Percentiles rank a stretch among this genome's conserved stretches.
phyloP scores from a whole-genome alignment of 495 filamentous ascomycete species.

The Aspergillus asperescens region DNA sequence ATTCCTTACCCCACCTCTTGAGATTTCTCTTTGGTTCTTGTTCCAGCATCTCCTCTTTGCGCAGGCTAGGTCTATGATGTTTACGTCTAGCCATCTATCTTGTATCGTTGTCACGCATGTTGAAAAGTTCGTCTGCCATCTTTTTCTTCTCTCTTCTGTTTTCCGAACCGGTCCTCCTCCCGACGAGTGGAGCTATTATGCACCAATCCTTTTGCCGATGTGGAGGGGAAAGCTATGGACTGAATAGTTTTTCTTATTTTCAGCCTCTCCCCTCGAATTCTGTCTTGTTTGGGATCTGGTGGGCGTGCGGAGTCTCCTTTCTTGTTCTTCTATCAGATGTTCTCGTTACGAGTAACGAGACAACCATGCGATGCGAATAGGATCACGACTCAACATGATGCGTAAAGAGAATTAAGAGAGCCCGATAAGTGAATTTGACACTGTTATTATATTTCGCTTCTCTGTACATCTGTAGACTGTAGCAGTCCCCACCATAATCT shows the following conservation, averaged over 20 bases:
- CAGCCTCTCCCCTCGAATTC: slow-evolving; percentile 16
- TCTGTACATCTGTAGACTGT: too few relatives aligned
- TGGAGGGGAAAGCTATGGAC: slow-evolving; percentile 30
- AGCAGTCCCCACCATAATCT: too few relatives aligned
- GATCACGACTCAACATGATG: slow-evolving; percentile 20
- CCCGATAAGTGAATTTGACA: slow-evolving; percentile 9
- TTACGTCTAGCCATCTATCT: slow-evolving; percentile 33
- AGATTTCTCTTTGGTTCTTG: slow-evolving; percentile 3
- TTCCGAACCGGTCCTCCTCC: slow-evolving; percentile 34
- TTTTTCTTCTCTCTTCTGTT: slow-evolving; percentile 26
- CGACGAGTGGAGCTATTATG: slow-evolving; percentile 33
- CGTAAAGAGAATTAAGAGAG: slow-evolving; percentile 12
- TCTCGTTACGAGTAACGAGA: slow-evolving; percentile 27
- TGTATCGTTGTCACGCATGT: slow-evolving; percentile 37
- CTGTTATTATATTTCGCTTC: neutral
- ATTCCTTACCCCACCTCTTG: slow-evolving; percentile 3
- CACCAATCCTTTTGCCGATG: slow-evolving; percentile 40
- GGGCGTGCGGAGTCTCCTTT: slow-evolving; percentile 28
- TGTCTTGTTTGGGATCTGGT: slow-evolving; percentile 22
- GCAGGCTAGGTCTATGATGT: slow-evolving; percentile 31
- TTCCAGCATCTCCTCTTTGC: slow-evolving; percentile 8
- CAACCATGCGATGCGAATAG: slow-evolving; percentile 27
- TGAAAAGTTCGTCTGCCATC: slow-evolving; percentile 38
- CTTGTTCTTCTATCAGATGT: slow-evolving; percentile 21
- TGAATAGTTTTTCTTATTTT: slow-evolving; percentile 11